phyloP scores from a whole-genome alignment of 768 basidiomycete genomes.

The Trametes cinnabarina region DNA sequence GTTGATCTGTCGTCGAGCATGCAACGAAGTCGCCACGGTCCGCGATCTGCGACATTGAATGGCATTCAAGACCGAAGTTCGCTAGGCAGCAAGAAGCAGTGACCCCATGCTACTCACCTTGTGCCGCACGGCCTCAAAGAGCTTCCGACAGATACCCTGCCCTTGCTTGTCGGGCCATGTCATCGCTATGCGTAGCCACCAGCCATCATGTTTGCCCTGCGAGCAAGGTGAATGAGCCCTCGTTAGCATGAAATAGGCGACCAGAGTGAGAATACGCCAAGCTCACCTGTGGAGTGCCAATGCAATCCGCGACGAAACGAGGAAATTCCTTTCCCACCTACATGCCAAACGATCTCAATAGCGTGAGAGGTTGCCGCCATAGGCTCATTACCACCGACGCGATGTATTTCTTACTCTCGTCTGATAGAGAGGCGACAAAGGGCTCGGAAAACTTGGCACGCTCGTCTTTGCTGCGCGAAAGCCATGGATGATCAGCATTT shows the following conservation, averaged over 20 bases:
- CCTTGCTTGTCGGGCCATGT: neutral
- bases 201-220: neutral
- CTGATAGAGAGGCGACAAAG: neutral
- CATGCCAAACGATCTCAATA: no score
- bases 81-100: no score
- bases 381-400: neutral
- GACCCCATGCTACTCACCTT: no score
- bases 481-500: neutral
- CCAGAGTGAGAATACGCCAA: neutral
- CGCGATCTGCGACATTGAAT: neutral
- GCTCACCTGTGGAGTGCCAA: neutral
- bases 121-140: neutral
- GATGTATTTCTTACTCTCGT: neutral
- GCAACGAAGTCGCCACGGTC: conserved; percentile 1
- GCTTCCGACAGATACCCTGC: neutral
- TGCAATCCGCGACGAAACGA: neutral
- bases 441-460: neutral
- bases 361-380: no score
- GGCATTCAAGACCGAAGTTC: no score
- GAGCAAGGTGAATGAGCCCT: no score
- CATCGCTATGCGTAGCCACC: conserved; percentile 5
- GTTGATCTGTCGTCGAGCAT: neutral
- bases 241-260: no score
- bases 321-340: neutral
- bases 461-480: conserved; percentile 6